Percentiles rank a stretch among this genome's conserved stretches.
These are phyloP conservation scores for Penicillium argentinense DNA, from an alignment of 495 filamentous ascomycete species.

Conservation along the genomic window DNA sequence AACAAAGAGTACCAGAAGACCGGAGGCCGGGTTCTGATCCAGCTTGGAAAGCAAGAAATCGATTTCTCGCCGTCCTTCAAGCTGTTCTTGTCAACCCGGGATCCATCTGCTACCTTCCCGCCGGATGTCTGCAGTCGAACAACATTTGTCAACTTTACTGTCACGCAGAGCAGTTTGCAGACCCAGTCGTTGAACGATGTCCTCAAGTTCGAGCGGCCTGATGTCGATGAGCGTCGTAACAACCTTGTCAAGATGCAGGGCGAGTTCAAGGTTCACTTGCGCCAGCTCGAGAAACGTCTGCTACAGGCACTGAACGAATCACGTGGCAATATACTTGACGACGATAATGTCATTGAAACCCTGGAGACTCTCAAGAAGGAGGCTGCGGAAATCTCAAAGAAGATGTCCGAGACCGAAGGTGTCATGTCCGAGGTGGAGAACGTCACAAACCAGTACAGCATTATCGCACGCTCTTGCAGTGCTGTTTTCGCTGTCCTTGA, in stretches of 20 bases:
- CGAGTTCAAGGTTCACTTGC: conserved; percentile 95
- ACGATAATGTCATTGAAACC: conserved; percentile 96
- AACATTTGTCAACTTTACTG: conserved; percentile 99
- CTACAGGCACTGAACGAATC: conserved; percentile 96
- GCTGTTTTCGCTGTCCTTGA: conserved; percentile 95
- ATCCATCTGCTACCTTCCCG: conserved; percentile 95
- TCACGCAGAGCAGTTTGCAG: conserved; percentile 97
- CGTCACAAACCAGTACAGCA: conserved; percentile 88
- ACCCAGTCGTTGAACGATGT: conserved; percentile 97
- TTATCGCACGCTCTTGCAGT: conserved; percentile 91
- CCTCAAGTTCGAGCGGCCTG: conserved; percentile 92
- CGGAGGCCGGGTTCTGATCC: conserved; percentile 96
- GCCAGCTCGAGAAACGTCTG: conserved; percentile 92
- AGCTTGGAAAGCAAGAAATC: conserved; percentile 97
- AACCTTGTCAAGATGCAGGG: conserved; percentile 98
- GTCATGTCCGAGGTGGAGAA: conserved; percentile 97
- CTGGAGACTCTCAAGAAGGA: conserved; percentile 98
- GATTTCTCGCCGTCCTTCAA: conserved; percentile 98
- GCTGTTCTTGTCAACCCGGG: conserved; percentile 90
- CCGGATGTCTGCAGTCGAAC: conserved; percentile 97
- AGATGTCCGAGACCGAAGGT: conserved; percentile 94
- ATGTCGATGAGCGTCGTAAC: conserved; percentile 94
- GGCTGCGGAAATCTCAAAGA: conserved; percentile 89
- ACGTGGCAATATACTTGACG: conserved; percentile 95
- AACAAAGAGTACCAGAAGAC: conserved; percentile 99